Conservation (phyloP, 2,329 filamentous ascomycete species). For the Xylaria multiplex region DNA sequence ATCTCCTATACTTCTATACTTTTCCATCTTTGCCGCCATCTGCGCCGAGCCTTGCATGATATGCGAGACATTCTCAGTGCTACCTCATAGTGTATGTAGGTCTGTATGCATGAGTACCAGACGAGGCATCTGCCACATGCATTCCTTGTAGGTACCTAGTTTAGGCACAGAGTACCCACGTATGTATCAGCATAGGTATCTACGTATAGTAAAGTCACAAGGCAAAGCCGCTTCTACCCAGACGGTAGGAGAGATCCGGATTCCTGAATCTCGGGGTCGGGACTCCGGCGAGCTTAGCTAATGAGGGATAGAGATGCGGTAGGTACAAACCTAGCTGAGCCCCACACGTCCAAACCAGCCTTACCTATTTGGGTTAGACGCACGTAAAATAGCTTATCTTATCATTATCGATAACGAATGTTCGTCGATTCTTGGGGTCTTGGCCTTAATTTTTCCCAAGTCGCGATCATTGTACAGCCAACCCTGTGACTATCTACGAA, state of each 20-base stretch:
- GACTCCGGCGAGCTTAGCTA: too few relatives aligned
- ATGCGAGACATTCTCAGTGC: conserved; percentile 11
- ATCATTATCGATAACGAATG: conserved; percentile 37
- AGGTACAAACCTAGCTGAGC: too few relatives aligned
- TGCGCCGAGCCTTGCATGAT: conserved; percentile 31
- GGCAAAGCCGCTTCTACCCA: conserved; percentile 27
- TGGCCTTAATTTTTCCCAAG: conserved; percentile 29
- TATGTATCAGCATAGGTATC: too few relatives aligned
- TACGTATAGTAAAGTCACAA: too few relatives aligned
- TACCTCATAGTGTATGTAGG: too few relatives aligned
- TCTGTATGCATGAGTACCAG: conserved; percentile 13
- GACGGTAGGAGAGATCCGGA: too few relatives aligned
- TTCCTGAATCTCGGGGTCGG: too few relatives aligned
- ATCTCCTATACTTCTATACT: background rate
- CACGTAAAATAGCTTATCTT: background rate
- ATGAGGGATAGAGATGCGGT: too few relatives aligned
- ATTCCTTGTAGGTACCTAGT: background rate
- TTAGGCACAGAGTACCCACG: too few relatives aligned
- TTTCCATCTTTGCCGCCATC: conserved; percentile 28
- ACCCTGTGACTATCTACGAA: conserved; percentile 6
- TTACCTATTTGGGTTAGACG: background rate
- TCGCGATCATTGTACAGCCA: conserved; percentile 9
- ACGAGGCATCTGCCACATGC: background rate
- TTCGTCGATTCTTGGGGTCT: conserved; percentile 5
- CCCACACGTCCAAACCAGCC: background rate